These are phyloP conservation scores for Aspergillus sp. DNA, from an alignment of 2,329 filamentous ascomycete species.

Conservation along the genomic window DNA sequence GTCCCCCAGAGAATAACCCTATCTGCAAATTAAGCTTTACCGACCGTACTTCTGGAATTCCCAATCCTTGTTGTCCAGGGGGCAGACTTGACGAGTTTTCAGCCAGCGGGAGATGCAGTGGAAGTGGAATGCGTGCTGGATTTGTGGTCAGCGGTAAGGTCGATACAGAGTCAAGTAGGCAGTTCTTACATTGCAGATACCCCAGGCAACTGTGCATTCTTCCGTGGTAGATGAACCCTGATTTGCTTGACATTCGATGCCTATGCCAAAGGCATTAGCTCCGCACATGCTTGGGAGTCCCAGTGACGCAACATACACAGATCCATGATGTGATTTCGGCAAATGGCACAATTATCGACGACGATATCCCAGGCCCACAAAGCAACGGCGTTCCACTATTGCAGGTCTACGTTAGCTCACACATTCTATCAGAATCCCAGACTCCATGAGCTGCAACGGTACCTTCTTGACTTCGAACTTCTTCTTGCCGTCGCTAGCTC, in stretches of 20 bases:
- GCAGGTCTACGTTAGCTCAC: slow-evolving; percentile 21
- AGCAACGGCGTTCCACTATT: slow-evolving; percentile 95
- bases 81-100: slow-evolving; percentile 98
- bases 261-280: slow-evolving; percentile 49
- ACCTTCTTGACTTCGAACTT: slow-evolving; percentile 99
- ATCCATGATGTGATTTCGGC: slow-evolving; percentile 99
- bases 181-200: slow-evolving; percentile 89
- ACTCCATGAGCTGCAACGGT: slow-evolving; percentile 24
- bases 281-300: slow-evolving; percentile 3
- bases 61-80: slow-evolving; percentile 97
- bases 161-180: neutral
- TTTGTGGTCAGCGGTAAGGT: slow-evolving; percentile 20
- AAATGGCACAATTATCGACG: slow-evolving; percentile 99
- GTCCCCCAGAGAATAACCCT: neutral
- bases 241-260: slow-evolving; percentile 98
- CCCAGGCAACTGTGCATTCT: slow-evolving; percentile 98
- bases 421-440: slow-evolving; percentile 1
- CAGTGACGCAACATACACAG: slow-evolving; percentile 67
- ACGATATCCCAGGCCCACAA: slow-evolving; percentile 99
- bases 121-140: slow-evolving; percentile 97
- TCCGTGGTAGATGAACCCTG: slow-evolving; percentile 96
- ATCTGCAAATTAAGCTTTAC: slow-evolving; percentile 40
- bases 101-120: slow-evolving; percentile 99
- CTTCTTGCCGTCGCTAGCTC: slow-evolving; percentile 74
- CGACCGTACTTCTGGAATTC: slow-evolving; percentile 99